Conservation (phyloP, 2,329 filamentous ascomycete species). For the Aschersonia sp. region DNA sequence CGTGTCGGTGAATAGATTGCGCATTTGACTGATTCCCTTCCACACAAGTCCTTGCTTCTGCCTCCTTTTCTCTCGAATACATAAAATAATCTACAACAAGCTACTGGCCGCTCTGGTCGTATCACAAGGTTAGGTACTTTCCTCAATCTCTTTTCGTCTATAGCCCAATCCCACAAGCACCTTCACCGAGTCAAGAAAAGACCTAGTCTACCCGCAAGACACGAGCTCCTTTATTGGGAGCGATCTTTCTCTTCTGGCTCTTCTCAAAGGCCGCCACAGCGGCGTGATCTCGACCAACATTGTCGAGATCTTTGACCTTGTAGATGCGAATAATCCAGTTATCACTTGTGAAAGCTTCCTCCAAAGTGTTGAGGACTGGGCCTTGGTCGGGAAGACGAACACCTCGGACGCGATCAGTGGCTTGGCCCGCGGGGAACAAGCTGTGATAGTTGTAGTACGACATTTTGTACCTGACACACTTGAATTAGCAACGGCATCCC, state of each 20-base stretch:
- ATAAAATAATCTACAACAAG: no score
- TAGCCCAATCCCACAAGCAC: no score
- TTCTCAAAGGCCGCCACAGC: conserved; percentile 55
- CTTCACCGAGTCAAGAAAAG: no score
- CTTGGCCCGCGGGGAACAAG: conserved; percentile 86
- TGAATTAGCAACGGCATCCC: conserved; percentile 1
- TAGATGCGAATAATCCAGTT: conserved; percentile 99
- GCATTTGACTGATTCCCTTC: no score
- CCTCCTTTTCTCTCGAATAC: no score
- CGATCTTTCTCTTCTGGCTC: conserved; percentile 74
- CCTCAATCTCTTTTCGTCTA: no score
- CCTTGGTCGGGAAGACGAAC: conserved; percentile 68
- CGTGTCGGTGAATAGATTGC: no score
- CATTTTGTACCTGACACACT: conserved; percentile 85
- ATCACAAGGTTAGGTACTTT: no score
- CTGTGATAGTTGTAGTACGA: conserved; percentile 96
- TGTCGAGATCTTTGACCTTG: conserved; percentile 98
- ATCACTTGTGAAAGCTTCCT: conserved; percentile 97
- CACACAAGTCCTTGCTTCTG: no score
- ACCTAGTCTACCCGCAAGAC: conserved; percentile 57
- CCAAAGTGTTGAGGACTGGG: conserved; percentile 74
- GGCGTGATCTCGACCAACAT: conserved; percentile 79
- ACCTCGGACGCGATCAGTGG: conserved; percentile 76
- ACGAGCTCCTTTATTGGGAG: conserved; percentile 54
- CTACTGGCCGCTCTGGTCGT: no score